Base-by-base conservation (phyloP, 768 basidiomycete species). In the Kwoniella pini region DNA sequence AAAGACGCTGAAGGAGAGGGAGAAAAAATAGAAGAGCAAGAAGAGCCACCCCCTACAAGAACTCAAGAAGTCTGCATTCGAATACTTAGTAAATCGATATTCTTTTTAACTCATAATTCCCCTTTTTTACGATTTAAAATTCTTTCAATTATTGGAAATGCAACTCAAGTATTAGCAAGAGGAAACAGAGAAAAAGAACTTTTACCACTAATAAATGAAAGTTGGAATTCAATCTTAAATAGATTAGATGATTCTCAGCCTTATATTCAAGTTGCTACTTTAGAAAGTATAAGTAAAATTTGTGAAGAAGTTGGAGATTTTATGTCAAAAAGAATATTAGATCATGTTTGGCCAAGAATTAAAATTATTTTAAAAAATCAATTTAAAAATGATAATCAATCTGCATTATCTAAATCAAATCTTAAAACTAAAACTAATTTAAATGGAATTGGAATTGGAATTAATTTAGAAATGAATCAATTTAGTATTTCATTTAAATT, bases 181-280 rank as follows among this genome's bases (percentile, higher is more conserved):
- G 64, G 64, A 38, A 67, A 74, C 83, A 69, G 79, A 0, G 87
- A 87, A 69, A 84, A 86, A 12, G 85, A 88, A 15, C 83, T 97
- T 17, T 83, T 98, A 39, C 89, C 92, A 1, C 83, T 88, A 4
- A 84, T 97, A 33, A 90, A 98, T 77, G 83, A 84, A 21, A 88
- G 90, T 1, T 99, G 96, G 96, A 91, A 91, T n/a, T 90, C 88
- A 76, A 85, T 99, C 67, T 79, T 98, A 56, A 91, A 91, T 67
- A 84, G 95, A 7, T 81, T 98, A 12, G 74, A 77, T 13, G 77
- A 77, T 0, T 88, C 93, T 72, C 80, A 86, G 0, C 93, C 86
- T 68, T 61, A 54, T 39, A 91, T 98, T 27, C 84, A 92, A 63
- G 84, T 84, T 54, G 88, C 88, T 22, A 87, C 91, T 0, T 86